Base-by-base conservation (phyloP, 108 stramenopile species). In the Aureococcus anophagefferens region DNA sequence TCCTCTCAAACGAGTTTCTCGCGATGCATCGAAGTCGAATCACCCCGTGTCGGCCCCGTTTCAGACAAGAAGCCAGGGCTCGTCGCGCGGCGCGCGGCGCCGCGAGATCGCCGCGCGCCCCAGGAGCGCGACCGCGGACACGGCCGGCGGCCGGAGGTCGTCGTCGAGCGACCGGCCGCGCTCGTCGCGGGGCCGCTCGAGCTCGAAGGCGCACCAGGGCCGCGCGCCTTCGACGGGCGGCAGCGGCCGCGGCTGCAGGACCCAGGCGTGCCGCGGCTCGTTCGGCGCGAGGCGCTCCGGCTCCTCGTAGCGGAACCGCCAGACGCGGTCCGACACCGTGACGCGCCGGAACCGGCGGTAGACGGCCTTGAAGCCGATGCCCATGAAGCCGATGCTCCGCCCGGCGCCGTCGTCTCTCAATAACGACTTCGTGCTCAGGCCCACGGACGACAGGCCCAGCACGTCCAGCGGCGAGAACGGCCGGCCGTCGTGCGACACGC, bases 321-420 rank as follows among this genome's bases (percentile, higher is more conserved):
- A 59, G 21, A 3, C 3, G 7, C 21, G 21, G 51, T 59, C 51
- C 51, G 51, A 59, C 7, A 59, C 51, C 21, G 51, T 59, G 51
- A 59, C 51, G 7, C 51, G 51, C 3, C 3, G 1, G 25, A 59
- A 59, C 21, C 51, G 51, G 21, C 51, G 51, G 51, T 59, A 59
- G 21, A 59, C 51, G 51, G 51, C 14, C 51, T 59, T 59, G 51
- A 59, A 59, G 25, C 51, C 51, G 51, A 59, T 59, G 25, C 75
- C 75, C 75, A 76, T 76, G 33, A 76, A 76, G 15, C 75, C 75
- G 28, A 76, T 71, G n/a, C 63, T 63, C 63, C 75, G 70, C 31
- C 35, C 33, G 29, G 64, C 70, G 51, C 25, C 25, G 0, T 1
- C 51, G 51, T 59, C 51, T 4, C 51, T 16, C 25, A 59, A 25